A percentile compares a stretch with the other conserved stretches of the same genome.
Conservation (phyloP, 1,284 basidiomycete genomes). For the Trametes polyzona region DNA sequence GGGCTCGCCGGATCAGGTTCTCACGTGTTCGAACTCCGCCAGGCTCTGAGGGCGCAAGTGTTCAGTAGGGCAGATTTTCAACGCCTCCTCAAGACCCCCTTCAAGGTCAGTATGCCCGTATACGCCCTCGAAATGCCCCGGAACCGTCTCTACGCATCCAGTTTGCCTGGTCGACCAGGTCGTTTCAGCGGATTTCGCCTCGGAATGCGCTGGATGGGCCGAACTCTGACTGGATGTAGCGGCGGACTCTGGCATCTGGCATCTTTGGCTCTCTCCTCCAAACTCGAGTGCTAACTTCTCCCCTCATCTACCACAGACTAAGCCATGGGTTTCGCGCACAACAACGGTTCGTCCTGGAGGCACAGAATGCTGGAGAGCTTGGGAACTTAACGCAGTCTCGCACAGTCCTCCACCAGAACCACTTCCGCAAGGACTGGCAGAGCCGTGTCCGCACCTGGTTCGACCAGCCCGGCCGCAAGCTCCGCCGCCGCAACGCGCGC, state of each 20-base stretch:
- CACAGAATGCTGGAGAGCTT: not conserved
- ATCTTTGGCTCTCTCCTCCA: constrained; percentile 4
- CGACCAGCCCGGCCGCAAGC: constrained; percentile 98
- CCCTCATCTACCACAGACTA: constrained; percentile 30
- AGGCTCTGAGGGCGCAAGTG: constrained; percentile 13
- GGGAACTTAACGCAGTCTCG: constrained; percentile 9
- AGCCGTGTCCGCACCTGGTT: constrained; percentile 96
- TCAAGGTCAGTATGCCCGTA: constrained; percentile 42
- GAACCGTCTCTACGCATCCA: constrained; percentile 23
- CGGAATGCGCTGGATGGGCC: constrained; percentile 40
- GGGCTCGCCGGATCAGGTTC: constrained; percentile 13
- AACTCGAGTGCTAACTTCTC: constrained; percentile 22
- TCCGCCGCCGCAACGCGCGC: constrained; percentile 93
- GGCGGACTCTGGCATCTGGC: constrained; percentile 19
- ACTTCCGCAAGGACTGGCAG: constrained; percentile 99
- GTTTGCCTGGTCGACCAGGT: constrained; percentile 22
- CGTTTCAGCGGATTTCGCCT: constrained; percentile 21
- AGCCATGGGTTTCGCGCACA: constrained; percentile 78
- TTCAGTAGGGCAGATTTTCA: constrained; percentile 22
- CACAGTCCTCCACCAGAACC: constrained; percentile 87
- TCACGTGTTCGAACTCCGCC: constrained; percentile 26
- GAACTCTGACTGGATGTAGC: constrained; percentile 35
- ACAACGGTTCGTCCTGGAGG: constrained; percentile 64
- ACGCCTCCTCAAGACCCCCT: constrained; percentile 36
- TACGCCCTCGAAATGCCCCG: constrained; percentile 20